Conservation (phyloP, 768 basidiomycete species). For the Termitomyces sp. region DNA sequence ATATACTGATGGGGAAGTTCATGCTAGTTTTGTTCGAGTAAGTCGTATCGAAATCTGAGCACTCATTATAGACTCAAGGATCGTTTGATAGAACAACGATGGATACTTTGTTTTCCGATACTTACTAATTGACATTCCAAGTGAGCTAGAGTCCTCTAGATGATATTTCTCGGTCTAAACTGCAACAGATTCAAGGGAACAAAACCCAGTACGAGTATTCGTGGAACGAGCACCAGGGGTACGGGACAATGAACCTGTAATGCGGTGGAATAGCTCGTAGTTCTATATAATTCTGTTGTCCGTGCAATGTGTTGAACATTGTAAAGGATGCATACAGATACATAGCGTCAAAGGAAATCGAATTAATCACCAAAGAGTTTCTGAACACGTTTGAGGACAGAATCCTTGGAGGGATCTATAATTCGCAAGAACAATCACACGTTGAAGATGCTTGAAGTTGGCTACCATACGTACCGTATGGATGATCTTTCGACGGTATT, state of each 20-base stretch:
- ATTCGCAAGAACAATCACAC: neutral
- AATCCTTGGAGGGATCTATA: slow-evolving; percentile 92
- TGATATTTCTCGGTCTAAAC: slow-evolving; percentile 3
- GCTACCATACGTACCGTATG: slow-evolving; percentile 69
- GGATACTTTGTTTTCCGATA: slow-evolving; percentile 80
- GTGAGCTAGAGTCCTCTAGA: slow-evolving; percentile 43
- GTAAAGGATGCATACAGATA: neutral
- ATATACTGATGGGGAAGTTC: slow-evolving; percentile 77
- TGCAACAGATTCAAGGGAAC: slow-evolving; percentile 53
- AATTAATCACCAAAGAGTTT: slow-evolving; percentile 89
- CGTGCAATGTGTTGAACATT: neutral
- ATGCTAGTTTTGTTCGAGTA: slow-evolving; percentile 75
- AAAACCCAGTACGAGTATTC: slow-evolving; percentile 63
- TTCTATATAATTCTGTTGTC: slow-evolving; percentile 7
- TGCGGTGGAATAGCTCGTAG: slow-evolving; percentile 56
- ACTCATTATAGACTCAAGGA: neutral
- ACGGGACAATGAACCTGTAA: slow-evolving; percentile 66
- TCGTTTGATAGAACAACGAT: slow-evolving; percentile 53
- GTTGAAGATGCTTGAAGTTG: neutral
- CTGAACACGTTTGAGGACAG: slow-evolving; percentile 93
- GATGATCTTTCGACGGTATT: slow-evolving; percentile 98
- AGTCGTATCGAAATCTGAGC: slow-evolving; percentile 19
- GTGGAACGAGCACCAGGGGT: slow-evolving; percentile 66
- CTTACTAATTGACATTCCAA: slow-evolving; percentile 75
- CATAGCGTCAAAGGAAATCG: neutral